Evolutionary conservation across 2,329 filamentous ascomycete species (phyloP).

Genomic region (Botrytis paeoniae): DNA sequence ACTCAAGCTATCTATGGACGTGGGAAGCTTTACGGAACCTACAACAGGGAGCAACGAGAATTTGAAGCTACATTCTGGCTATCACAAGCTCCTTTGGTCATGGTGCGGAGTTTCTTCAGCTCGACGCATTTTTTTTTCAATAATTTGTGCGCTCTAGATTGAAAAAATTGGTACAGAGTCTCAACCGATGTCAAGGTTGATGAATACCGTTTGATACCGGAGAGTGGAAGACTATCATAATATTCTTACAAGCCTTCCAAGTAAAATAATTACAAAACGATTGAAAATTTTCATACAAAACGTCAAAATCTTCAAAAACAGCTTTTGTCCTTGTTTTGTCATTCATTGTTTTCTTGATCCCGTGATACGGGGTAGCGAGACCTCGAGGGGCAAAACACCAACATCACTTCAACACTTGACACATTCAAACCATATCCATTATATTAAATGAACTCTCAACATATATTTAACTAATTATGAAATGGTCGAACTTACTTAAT

Average conservation of each 20-base stretch:
- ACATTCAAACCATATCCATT: neutral
- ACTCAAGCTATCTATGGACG: neutral
- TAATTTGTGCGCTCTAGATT: neutral
- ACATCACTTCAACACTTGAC: neutral
- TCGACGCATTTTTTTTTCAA: accelerated
- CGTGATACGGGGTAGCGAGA: constrained; percentile 4
- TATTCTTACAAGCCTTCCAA: neutral
- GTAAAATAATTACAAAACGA: neutral
- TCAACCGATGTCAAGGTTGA: neutral
- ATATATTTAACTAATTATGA: accelerated
- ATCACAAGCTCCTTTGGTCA: neutral
- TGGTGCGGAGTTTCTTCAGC: neutral
- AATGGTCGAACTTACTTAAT: neutral
- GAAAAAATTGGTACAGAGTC: neutral
- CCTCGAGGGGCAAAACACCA: neutral
- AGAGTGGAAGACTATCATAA: neutral
- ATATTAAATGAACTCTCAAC: neutral
- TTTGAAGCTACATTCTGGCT: neutral
- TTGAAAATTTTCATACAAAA: no score
- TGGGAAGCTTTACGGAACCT: neutral
- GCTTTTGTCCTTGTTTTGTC: neutral
- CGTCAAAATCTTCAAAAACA: neutral
- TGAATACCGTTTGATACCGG: neutral
- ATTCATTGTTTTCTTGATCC: neutral
- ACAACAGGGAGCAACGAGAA: neutral